Evolutionary conservation across 108 stramenopile genomes (phyloP).

Genomic region (Hondaea fermentalgiana): DNA sequence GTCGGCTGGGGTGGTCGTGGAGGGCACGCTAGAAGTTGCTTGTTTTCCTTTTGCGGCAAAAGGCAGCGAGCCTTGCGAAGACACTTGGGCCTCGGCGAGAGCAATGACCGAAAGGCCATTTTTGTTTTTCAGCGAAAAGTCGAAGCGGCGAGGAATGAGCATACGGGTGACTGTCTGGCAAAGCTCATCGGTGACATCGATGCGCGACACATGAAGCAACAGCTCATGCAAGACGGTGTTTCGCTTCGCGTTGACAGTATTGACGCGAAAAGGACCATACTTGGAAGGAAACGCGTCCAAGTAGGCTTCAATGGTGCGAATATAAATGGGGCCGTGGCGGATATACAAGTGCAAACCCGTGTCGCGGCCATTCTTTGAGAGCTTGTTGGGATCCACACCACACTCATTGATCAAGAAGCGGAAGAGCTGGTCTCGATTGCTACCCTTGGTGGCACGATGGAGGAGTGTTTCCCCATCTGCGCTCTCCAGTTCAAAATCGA

Average conservation of each 20-base stretch:
- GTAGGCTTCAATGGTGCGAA: not conserved
- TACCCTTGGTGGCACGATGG: not conserved
- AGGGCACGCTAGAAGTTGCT: not conserved
- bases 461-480: not conserved
- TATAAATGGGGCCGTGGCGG: not conserved
- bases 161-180: not conserved
- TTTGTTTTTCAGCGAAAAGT: not conserved
- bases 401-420: not conserved
- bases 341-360: not conserved
- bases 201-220: not conserved
- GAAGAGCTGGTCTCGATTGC: not conserved
- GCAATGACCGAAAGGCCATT: not conserved
- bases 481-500: not conserved
- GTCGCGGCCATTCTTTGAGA: not conserved
- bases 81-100: not conserved
- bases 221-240: not conserved
- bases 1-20: not conserved
- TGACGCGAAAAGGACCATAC: not conserved
- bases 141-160: not conserved
- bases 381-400: not conserved
- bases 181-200: not conserved
- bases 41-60: not conserved
- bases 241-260: not conserved
- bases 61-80: not conserved
- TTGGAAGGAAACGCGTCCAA: not conserved